A percentile compares a stretch with the other conserved stretches of the same genome.
Evolutionary conservation across 2,329 filamentous ascomycete species (phyloP).

Genomic region (Gnomoniopsis smithogilvyi): DNA sequence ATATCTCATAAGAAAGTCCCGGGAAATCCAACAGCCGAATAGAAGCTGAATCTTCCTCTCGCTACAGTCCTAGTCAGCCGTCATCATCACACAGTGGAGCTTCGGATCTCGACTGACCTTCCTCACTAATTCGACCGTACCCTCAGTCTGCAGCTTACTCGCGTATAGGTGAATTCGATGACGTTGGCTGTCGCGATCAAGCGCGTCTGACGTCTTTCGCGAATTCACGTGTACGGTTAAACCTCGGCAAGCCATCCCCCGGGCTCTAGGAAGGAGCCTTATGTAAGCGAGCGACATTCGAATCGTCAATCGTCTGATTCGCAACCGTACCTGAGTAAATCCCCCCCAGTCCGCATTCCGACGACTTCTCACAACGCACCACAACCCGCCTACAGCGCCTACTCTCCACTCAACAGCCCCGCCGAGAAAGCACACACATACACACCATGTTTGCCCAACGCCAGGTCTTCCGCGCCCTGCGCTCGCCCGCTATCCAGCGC

Average conservation of each 20-base stretch:
- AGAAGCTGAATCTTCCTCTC: not conserved
- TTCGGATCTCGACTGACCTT: not conserved
- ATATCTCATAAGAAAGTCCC: not conserved
- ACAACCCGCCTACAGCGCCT: not conserved
- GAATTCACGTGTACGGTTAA: not conserved
- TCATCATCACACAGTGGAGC: not conserved
- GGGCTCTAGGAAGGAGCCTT: not conserved
- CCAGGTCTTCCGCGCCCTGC: constrained; percentile 57
- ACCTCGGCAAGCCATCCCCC: not conserved
- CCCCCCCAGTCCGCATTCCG: not conserved
- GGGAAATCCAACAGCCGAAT: not conserved
- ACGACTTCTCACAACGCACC: not conserved
- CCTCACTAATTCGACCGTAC: not conserved
- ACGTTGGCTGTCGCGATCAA: not conserved
- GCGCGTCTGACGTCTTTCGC: not conserved
- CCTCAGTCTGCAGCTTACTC: not conserved
- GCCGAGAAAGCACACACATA: not conserved
- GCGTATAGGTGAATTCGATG: not conserved
- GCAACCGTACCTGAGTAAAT: not conserved
- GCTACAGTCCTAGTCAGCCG: not conserved
- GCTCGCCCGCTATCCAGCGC: constrained; percentile 60
- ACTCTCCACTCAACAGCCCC: not conserved
- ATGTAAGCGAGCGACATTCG: not conserved
- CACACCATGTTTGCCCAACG: constrained; percentile 62
- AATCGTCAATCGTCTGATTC: not conserved